phyloP scores from a whole-genome alignment of 768 basidiomycete species.

The Russula foetens region DNA sequence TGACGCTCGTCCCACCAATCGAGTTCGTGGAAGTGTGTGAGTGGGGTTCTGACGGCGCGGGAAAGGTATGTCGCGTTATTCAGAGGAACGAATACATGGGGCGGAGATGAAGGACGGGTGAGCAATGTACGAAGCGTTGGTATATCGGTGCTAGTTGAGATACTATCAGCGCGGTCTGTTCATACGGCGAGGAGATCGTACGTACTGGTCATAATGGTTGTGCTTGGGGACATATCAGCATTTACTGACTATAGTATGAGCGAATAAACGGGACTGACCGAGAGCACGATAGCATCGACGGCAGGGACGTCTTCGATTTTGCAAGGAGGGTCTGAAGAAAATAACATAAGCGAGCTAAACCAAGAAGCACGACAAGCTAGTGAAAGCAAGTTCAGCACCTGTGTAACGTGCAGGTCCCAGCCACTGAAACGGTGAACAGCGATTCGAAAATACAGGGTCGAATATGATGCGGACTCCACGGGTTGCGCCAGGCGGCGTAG shows the following conservation, averaged over 20 bases:
- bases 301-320: constrained; percentile 36
- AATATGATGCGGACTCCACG: constrained; percentile 33
- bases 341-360: too few species aligned
- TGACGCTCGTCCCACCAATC: constrained; percentile 42
- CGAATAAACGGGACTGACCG: constrained; percentile 28
- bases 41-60: constrained; percentile 25
- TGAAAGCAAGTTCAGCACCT: constrained; percentile 22
- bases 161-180: background rate
- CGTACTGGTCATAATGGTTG: constrained; percentile 33
- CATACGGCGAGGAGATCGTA: background rate
- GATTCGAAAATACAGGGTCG: constrained; percentile 31
- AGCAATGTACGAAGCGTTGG: constrained; percentile 28
- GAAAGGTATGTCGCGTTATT: constrained; percentile 33
- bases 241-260: background rate
- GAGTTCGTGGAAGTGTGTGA: constrained; percentile 32
- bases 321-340: constrained; percentile 29
- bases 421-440: constrained; percentile 29
- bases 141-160: constrained; percentile 27
- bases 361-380: background rate
- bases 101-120: constrained; percentile 15
- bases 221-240: constrained; percentile 22
- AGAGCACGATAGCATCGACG: constrained; percentile 41
- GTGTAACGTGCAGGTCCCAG: constrained; percentile 29
- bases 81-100: constrained; percentile 40
- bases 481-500: constrained; percentile 26